Base-by-base conservation (phyloP, 2,329 filamentous ascomycete species). In the Colletotrichum sp. region DNA sequence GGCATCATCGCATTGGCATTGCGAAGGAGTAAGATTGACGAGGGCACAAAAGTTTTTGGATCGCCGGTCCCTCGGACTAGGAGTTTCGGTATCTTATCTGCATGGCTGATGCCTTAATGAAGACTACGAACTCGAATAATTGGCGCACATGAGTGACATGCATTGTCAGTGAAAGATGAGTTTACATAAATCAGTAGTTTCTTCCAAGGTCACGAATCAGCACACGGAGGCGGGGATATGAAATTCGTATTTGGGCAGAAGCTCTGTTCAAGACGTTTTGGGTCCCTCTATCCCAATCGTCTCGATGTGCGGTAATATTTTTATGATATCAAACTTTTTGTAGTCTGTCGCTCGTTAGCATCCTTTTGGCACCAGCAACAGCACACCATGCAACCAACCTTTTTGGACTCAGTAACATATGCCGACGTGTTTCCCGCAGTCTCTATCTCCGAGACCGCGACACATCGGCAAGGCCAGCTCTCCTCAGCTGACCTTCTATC, bases 381-480 rank as follows among this genome's bases (percentile, higher is more conserved):
- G 34, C 32, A 15, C 10, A 15, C 10, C 22, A 36, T 8, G 12
- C n/a, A 25, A 75, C 66, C 60, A 62, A 74, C 70, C 71, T 71
- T 76, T 66, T 27, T 39, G 25, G 71, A 70, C 71, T 39, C 60
- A 39, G 32, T 30, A 52, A 55, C 71, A 32, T 30, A 58, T 75
- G 74, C 74, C 74, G 74, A 76, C 66, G 66, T 75, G 71, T 52
- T 36, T 34, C n/a, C 27, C 16, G 48, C 58, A 67, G 22, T 32
- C 55, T 25, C 34, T 27, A 7, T 22, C 48, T 15, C 18, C n/a
- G 16, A 43, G 56, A 43, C 34, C 58, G 73, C 70, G 39, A 75
- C 74, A 76, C 74, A 70, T 75, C 74, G 74, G 74, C 74, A 18
- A 76, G 70, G 62, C 62, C 73, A 62, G 32, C n/a, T 34, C 5